Conservation (phyloP, 78 protist genomes). For the Isochrysis galbana region DNA sequence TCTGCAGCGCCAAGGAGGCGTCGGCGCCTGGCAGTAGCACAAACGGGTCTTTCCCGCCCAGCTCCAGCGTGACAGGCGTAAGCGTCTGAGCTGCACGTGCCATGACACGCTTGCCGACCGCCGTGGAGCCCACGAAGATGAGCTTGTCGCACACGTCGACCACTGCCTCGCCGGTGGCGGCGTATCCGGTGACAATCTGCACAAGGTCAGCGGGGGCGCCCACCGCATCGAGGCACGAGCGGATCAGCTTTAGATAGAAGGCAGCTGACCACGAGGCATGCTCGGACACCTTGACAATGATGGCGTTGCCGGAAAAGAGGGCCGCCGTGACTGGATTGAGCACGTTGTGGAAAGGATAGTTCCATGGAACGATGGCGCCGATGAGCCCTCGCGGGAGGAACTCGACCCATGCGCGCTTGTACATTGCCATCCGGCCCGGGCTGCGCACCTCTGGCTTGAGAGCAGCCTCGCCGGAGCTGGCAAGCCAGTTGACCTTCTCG, state of each 20-base stretch:
- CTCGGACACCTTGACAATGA: slow-evolving; percentile 45
- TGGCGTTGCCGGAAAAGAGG: slow-evolving; percentile 40
- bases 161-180: slow-evolving; percentile 19
- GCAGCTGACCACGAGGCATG: neutral
- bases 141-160: neutral
- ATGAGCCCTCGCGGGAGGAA: slow-evolving; percentile 17
- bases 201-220: slow-evolving; percentile 19
- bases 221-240: neutral
- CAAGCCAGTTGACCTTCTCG: slow-evolving; percentile 13
- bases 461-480: neutral
- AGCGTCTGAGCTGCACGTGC: neutral
- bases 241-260: neutral
- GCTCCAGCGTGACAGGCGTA: slow-evolving; percentile 48
- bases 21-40: neutral
- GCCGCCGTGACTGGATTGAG: slow-evolving; percentile 5
- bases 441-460: neutral
- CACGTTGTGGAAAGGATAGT: slow-evolving; percentile 57
- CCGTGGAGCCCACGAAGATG: neutral
- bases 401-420: slow-evolving; percentile 2
- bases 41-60: slow-evolving; percentile 41
- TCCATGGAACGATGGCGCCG: slow-evolving; percentile 58
- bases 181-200: slow-evolving; percentile 30
- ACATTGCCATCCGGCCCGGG: neutral
- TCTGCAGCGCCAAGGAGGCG: neutral
- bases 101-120: slow-evolving; percentile 4